Evolutionary conservation across 2,329 filamentous ascomycete genomes (phyloP), one percentile per base, ranked within the genome.

Genomic region (Diplodia mutila): DNA sequence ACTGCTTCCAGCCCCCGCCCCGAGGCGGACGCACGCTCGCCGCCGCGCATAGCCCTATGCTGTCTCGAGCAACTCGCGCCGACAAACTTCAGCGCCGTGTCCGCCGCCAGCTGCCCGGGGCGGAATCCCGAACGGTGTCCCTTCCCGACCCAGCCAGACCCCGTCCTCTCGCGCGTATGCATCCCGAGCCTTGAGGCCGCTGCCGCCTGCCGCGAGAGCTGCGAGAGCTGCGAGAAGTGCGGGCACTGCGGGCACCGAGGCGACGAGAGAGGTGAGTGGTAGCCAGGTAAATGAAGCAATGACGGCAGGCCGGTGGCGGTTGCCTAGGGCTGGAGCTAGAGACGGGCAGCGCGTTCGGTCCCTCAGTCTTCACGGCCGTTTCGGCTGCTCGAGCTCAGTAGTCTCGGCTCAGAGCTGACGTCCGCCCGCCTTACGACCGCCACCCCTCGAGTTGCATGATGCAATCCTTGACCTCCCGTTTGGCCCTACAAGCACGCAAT

Each of bases 51-150:
- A 34, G 21, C 34, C 46, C 59, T 63, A 63, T 34, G 27, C 59
- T 63, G 42, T n/a, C 42, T 51, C 59, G n/a, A 63, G 59, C 59
- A 63, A 29, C 18, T 51, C 59, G 59, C 59, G 18, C 59, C 59
- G 59, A 63, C 59, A 63, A 51, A 63, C 59, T 63, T 51, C 59
- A 63, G 59, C 59, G 59, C 59, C 42, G 46, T 61, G 39, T 37
- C 54, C 54, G 34, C 12, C 34, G 3, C n/a, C 55, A 23, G 53
- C 39, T 34, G 21, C 23, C 11, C 57, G 57, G 57, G 9, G 57
- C 39, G 57, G 57, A 14, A 42, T 4, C 39, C 39, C 8, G 29
- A 61, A 48, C 7, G 16, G 57, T 61, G 34, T 16, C 23, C 2
- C n/a, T 27, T 1, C n/a, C 54, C 54, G 54, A 27, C 54, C 54